These are phyloP conservation scores for Decorospora gaudefroyi DNA, from an alignment of 2,329 filamentous ascomycete species.

Conservation along the genomic window DNA sequence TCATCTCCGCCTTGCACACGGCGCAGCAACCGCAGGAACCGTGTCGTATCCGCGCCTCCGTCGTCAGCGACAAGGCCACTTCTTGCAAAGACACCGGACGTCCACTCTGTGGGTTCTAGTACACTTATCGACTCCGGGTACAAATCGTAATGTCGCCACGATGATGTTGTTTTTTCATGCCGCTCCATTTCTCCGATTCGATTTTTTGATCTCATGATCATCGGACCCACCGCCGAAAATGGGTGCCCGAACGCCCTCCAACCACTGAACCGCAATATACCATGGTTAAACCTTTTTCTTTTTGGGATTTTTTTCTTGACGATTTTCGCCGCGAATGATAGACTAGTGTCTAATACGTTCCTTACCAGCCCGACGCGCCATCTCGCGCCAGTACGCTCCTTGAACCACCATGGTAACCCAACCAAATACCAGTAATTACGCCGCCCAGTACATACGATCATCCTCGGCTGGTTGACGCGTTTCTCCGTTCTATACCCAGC, in stretches of 20 bases:
- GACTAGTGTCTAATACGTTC: conserved; percentile 38
- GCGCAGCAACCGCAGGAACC: conserved; percentile 4
- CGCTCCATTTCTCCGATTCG: conserved; percentile 24
- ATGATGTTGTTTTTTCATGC: conserved; percentile 37
- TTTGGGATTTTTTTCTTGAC: conserved; percentile 7
- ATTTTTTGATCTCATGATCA: conserved; percentile 30
- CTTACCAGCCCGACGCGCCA: conserved; percentile 16
- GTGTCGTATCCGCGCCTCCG: conserved; percentile 13
- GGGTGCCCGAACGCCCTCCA: not conserved
- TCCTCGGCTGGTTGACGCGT: conserved; percentile 19
- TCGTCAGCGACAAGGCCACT: conserved; percentile 22
- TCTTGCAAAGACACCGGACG: conserved; percentile 22
- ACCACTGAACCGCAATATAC: no score
- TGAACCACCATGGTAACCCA: conserved; percentile 9
- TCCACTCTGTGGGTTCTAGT: conserved; percentile 37
- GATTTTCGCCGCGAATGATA: conserved; percentile 17
- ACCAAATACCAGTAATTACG: conserved; percentile 11
- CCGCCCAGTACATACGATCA: no score
- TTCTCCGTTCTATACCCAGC: conserved; percentile 35
- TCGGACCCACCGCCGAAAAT: not conserved
- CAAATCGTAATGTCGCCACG: conserved; percentile 41
- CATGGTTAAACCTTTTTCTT: conserved; percentile 1
- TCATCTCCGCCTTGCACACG: conserved; percentile 14
- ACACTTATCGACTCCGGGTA: conserved; percentile 35
- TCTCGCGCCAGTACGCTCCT: conserved; percentile 22